Percentiles rank a stretch among this genome's conserved stretches.
These are phyloP conservation scores for Cercospora janseana DNA, from an alignment of 2,329 filamentous ascomycete genomes.

Conservation along the genomic window DNA sequence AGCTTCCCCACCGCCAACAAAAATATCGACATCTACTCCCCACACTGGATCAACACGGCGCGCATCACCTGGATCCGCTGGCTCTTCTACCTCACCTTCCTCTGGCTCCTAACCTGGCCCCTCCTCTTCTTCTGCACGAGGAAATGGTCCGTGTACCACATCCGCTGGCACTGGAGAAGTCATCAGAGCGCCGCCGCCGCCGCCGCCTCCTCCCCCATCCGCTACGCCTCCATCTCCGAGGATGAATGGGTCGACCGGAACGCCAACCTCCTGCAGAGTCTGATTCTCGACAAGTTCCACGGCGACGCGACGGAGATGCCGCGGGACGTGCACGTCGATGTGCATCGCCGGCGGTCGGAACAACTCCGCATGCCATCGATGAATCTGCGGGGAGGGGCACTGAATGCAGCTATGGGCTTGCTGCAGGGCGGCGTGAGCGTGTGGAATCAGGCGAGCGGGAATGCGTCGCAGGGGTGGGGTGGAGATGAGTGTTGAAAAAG, in stretches of 20 bases:
- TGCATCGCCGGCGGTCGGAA: conserved; percentile 38
- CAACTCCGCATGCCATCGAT: conserved; percentile 21
- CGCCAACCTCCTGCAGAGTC: conserved; percentile 58
- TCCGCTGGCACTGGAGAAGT: conserved; percentile 63
- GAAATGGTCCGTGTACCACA: conserved; percentile 65
- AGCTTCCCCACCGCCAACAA: conserved; percentile 59
- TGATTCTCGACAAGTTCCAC: conserved; percentile 59
- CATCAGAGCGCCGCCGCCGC: no score
- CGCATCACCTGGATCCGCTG: conserved; percentile 65
- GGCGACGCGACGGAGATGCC: conserved; percentile 38
- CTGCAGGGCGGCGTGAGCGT: conserved; percentile 28
- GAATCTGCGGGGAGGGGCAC: conserved; percentile 24
- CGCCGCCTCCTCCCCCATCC: no score
- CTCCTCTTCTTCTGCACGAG: conserved; percentile 66
- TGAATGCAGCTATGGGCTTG: conserved; percentile 31
- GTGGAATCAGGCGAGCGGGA: conserved; percentile 29
- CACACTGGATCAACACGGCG: conserved; percentile 62
- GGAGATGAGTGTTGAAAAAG: conserved; percentile 20
- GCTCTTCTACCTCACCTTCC: conserved; percentile 64
- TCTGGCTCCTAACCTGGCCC: conserved; percentile 71
- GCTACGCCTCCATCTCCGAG: conserved; percentile 53
- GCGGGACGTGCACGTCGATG: conserved; percentile 44
- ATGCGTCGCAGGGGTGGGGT: conserved; percentile 24
- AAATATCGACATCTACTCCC: conserved; percentile 62
- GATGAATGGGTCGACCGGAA: conserved; percentile 63